Evolutionary conservation across 2,329 filamentous ascomycete species (phyloP), one percentile per base, ranked within the genome.

Genomic region (Pezicula rhizophila): DNA sequence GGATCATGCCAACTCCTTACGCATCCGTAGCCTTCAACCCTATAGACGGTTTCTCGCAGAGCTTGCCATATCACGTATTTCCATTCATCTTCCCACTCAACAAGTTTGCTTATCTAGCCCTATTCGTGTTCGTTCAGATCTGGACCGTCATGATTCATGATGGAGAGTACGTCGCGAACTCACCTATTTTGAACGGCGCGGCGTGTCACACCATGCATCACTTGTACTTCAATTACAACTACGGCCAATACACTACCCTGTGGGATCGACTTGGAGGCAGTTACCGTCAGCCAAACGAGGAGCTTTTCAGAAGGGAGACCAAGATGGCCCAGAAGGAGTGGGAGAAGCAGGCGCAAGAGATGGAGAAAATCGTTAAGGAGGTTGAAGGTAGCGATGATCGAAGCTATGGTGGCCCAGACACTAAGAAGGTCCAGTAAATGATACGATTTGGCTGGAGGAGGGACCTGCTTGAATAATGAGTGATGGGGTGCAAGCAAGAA

Each of bases 91-190:
- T 96, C 70, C 92, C 92, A 1, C 78, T 97, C 28, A 89, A 96
- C 68, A 96, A 96, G 72, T 78, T 89, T 64, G 86, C 89, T 26
- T 96, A 91, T 63, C 83, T 96, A 45, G 77, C 77, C 11, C 81
- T 96, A 34, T 97, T 96, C 71, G 74, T 85, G 60, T 95, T 95
- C 66, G 88, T 97, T 73, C 95, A 97, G 71, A 81, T 96, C 69
- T 97, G 92, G 92, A 95, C 91, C 35, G 89, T 97, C 60, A 78
- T 96, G 71, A 96, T 97, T 63, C 83, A 97, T 68, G 92, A 97
- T 62, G 92, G 92, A 62, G 92, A 97, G 71, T 96, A 95, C 66
- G 80, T 95, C 14, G 85, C 89, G 62, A 87, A 96, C 70, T 89
- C 85, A 62, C 86, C 89, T n/a, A 68, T 96, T 58, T 82, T 96